Conservation (phyloP, 805 yeast genomes). For the Ogataea dorogensis region DNA sequence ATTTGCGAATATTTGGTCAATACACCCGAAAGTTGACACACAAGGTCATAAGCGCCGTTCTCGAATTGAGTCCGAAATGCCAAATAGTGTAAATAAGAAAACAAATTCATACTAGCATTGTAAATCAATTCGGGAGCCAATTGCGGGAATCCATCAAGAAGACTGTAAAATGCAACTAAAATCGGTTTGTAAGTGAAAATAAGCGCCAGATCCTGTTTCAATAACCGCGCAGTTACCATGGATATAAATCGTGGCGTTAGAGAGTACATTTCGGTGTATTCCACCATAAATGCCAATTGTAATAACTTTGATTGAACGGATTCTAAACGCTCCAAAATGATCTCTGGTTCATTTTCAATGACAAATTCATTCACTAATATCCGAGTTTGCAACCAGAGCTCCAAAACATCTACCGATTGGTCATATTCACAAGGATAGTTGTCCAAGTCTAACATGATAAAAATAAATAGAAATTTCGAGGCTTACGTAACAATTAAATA, state of each 20-base stretch:
- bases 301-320: not conserved
- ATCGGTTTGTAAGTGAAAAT: constrained; percentile 1
- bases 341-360: constrained; percentile 1
- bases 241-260: too few species aligned
- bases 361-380: constrained; percentile 5
- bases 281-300: constrained; percentile 3
- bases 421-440: constrained; percentile 6
- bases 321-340: not conserved
- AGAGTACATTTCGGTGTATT: not conserved
- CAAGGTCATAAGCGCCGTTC: not conserved
- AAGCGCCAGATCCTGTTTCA: constrained; percentile 4
- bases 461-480: too few species aligned
- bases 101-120: too few species aligned
- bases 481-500: too few species aligned
- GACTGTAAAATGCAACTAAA: constrained; percentile 10
- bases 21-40: not conserved
- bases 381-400: constrained; percentile 3
- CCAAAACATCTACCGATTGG: constrained; percentile 5
- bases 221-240: too few species aligned
- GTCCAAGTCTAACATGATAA: constrained; percentile 6
- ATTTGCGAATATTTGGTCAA: constrained; percentile 10
- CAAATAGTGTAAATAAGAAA: constrained; percentile 8
- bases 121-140: too few species aligned
- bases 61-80: constrained; percentile 8
- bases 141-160: constrained; percentile 9